Evolutionary conservation across 352 stramenopile genomes (phyloP), one percentile per base, ranked within the genome.

Genomic region (Globisporangium viniferum): DNA sequence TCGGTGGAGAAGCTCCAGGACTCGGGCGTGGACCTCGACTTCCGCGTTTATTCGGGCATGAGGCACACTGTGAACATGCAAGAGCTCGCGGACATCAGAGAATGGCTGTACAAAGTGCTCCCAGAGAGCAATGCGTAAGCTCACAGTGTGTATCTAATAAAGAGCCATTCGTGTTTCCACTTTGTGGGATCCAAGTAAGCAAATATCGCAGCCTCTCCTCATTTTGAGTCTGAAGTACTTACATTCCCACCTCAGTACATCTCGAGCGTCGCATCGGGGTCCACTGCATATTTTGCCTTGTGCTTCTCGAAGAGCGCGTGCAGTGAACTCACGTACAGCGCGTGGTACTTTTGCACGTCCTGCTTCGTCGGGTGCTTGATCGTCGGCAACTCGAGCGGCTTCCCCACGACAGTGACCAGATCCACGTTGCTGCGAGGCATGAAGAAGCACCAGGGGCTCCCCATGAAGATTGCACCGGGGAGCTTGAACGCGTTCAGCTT

Each of bases 401-500:
- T 90, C 14, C 94, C 91, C 24, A 98, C 81, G 20, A 98, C 92
- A 5, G 93, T 98, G 57, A 92, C 86, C 35, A 98, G 56, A 53
- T 92, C 79, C 0, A 91, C 77, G 48, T 88, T 69, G 36, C 79
- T 75, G 48, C 72, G 78, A 12, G 94, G 95, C 78, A 99, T 79
- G 55, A 92, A 86, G 29, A 92, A 92, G 72, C 90, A 96, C 29
- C 82, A 79, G 36, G 75, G 77, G 0, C 76, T 73, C 29, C 93
- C 93, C 55, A 86, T 90, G 53, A 94, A 88, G 1, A 95, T 61
- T 53, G 95, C 88, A 5, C 77, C 89, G 0, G 93, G 93, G 24
- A 98, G 71, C 31, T 93, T 93, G 41, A 84, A 85, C 59, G 69
- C 62, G 72, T 98, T 97, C n/a, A 98, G 67, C 64, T 80, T 81